Evolutionary conservation across 1,284 basidiomycete genomes (phyloP), one percentile per base, ranked within the genome.

Genomic region (Ceratobasidium sp.): DNA sequence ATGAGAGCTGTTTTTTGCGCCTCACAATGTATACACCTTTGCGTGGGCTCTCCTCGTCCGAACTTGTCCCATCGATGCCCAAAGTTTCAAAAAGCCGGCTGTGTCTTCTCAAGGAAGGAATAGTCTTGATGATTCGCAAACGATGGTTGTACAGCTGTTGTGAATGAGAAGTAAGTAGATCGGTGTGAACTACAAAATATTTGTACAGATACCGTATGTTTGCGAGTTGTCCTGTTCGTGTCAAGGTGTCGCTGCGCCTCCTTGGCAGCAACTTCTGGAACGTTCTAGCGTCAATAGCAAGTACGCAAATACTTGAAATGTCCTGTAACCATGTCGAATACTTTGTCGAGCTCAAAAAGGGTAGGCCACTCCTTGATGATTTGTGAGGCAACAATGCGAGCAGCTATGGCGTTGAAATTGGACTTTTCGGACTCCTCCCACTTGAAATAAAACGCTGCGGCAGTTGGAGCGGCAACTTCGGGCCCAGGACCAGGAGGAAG

Each of bases 361-460:
- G 56, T 26, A 3, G 56, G 56, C 4, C n/a, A 60, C n/a, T 60
- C 56, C 6, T 26, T n/a, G 26, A 39, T 23, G 12, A 60, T 23
- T 26, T 26, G 12, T 5, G 6, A 4, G 5, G 56, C 56, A 23
- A 60, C 56, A 26, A 60, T 60, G 5, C 56, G n/a, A 3, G 56
- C 12, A 15, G 56, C 56, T 18, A 15, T 60, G 7, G 56, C 56
- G n/a, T 60, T 60, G 56, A 60, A 60, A 12, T 28, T 13, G 5
- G 56, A 60, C n/a, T 60, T 60, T 26, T 60, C 56, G n/a, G 56
- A 60, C 28, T 60, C 56, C 5, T 26, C 56, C 56, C 56, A 60
- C 15, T 60, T 60, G 6, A 60, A 3, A 26, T 60, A 60, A n/a
- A 60, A n/a, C n/a, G n/a, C n/a, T n/a, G n/a, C n/a, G n/a, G n/a